phyloP scores from a whole-genome alignment of 176 grass and related monocot species.

The Cocos nucifera region DNA sequence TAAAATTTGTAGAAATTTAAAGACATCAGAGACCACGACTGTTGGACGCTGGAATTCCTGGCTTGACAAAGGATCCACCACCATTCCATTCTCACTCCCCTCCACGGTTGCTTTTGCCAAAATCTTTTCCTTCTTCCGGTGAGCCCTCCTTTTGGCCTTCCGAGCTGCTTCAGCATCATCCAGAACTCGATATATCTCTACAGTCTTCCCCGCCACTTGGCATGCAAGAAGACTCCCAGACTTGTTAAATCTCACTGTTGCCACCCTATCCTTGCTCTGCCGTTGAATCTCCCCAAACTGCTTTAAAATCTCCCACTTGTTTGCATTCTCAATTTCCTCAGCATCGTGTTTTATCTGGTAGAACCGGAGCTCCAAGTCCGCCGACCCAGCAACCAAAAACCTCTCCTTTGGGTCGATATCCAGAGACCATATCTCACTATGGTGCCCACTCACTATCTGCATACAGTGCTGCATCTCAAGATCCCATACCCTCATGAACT shows the following conservation, averaged over 20 bases:
- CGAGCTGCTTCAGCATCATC: slow-evolving; percentile 53
- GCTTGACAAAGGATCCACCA: slow-evolving; percentile 39
- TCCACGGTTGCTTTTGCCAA: slow-evolving; percentile 31
- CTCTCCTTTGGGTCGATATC: slow-evolving; percentile 58
- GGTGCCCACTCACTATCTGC: slow-evolving; percentile 77
- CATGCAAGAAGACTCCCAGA: slow-evolving; percentile 65
- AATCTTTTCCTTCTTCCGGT: slow-evolving; percentile 79
- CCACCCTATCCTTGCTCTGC: slow-evolving; percentile 71
- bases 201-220: slow-evolving; percentile 69
- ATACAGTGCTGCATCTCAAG: slow-evolving; percentile 86
- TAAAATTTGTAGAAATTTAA: slow-evolving; percentile 72
- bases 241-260: slow-evolving; percentile 63
- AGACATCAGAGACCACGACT: slow-evolving; percentile 59
- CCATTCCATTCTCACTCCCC: slow-evolving; percentile 36
- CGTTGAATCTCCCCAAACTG: slow-evolving; percentile 82
- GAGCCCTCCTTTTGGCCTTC: slow-evolving; percentile 72
- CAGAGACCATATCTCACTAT: slow-evolving; percentile 82
- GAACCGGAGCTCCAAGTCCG: slow-evolving; percentile 59
- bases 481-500: slow-evolving; percentile 93
- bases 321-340: slow-evolving; percentile 47
- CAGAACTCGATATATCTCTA: slow-evolving; percentile 73
- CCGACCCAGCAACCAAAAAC: slow-evolving; percentile 73
- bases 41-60: slow-evolving; percentile 39
- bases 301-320: slow-evolving; percentile 84
- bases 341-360: slow-evolving; percentile 45